A percentile compares a stretch with the other conserved stretches of the same genome.
Conservation (phyloP, 1,284 basidiomycete species). For the Malassezia arunalokei region DNA sequence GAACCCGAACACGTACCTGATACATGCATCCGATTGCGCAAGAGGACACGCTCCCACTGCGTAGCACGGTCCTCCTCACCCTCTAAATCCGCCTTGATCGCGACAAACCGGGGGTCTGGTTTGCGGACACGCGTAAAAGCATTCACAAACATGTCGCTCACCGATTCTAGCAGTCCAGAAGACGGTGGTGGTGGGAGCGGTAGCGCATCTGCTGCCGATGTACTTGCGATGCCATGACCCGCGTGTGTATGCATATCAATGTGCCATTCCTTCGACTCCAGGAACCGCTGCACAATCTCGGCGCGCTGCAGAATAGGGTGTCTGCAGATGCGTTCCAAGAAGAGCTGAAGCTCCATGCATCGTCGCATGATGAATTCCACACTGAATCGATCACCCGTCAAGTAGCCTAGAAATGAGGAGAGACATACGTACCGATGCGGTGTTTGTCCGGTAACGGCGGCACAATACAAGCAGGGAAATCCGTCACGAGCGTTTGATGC, state of each 20-base stretch:
- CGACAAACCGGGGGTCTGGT: conserved; percentile 84
- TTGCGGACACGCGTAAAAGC: conserved; percentile 88
- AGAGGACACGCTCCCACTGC: conserved; percentile 55
- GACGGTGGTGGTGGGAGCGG: conserved; percentile 16
- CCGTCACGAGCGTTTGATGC: conserved; percentile 69
- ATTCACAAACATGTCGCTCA: conserved; percentile 89
- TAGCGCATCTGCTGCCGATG: conserved; percentile 8
- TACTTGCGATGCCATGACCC: conserved; percentile 13
- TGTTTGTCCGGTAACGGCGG: conserved; percentile 95
- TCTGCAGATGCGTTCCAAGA: conserved; percentile 73
- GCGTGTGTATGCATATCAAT: conserved; percentile 44
- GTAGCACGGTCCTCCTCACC: conserved; percentile 83
- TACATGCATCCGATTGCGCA: conserved; percentile 28
- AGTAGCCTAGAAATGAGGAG: conserved; percentile 52
- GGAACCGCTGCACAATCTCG: conserved; percentile 75
- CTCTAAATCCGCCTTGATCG: conserved; percentile 79
- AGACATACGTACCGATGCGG: conserved; percentile 52
- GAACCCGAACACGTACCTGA: conserved; percentile 58
- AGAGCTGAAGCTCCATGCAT: conserved; percentile 81
- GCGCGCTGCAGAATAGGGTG: conserved; percentile 92
- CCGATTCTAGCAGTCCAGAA: conserved; percentile 55
- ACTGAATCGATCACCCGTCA: conserved; percentile 92
- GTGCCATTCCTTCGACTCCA: conserved; percentile 89
- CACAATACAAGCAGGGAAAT: conserved; percentile 92
- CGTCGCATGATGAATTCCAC: conserved; percentile 89